Evolutionary conservation across 2,329 filamentous ascomycete species (phyloP).

Genomic region (Didymella arachidicola): DNA sequence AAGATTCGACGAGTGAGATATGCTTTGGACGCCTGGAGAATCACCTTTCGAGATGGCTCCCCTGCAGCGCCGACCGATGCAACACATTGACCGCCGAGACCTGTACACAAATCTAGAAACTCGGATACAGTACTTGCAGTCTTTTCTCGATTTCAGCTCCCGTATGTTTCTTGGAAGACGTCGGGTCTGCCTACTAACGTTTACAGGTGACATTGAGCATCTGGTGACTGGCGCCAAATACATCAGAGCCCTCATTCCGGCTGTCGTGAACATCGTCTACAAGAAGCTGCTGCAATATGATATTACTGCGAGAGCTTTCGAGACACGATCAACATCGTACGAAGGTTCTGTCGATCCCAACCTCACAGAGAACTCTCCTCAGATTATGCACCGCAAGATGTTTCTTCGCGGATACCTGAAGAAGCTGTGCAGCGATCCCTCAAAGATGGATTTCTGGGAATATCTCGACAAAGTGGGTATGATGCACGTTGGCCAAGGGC

Average conservation of each 20-base stretch:
- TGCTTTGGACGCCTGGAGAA: not conserved
- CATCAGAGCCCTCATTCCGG: slow-evolving; percentile 81
- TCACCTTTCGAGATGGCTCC: slow-evolving; percentile 31
- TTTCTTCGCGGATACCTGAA: slow-evolving; percentile 78
- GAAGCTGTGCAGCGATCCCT: slow-evolving; percentile 77
- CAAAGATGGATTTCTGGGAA: slow-evolving; percentile 80
- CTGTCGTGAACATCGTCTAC: slow-evolving; percentile 85
- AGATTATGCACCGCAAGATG: slow-evolving; percentile 79
- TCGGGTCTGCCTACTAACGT: not conserved
- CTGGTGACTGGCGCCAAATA: slow-evolving; percentile 75
- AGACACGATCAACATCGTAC: slow-evolving; percentile 66
- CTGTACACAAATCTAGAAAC: slow-evolving; percentile 75
- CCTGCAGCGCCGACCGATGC: slow-evolving; percentile 44
- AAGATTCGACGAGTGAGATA: not conserved
- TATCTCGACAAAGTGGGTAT: slow-evolving; percentile 85
- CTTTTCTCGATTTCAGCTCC: slow-evolving; percentile 77
- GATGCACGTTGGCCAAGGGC: slow-evolving; percentile 82
- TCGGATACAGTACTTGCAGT: slow-evolving; percentile 75
- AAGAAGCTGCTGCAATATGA: slow-evolving; percentile 81
- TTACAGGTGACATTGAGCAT: slow-evolving; percentile 71
- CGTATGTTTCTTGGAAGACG: slow-evolving; percentile 57
- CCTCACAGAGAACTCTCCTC: slow-evolving; percentile 72
- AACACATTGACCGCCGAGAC: slow-evolving; percentile 74
- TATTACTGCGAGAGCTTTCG: slow-evolving; percentile 80
- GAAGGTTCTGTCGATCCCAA: slow-evolving; percentile 71